Percentiles rank a stretch among this genome's conserved stretches.
Evolutionary conservation across 768 basidiomycete species (phyloP).

Genomic region (Boletus tylopilopsis): DNA sequence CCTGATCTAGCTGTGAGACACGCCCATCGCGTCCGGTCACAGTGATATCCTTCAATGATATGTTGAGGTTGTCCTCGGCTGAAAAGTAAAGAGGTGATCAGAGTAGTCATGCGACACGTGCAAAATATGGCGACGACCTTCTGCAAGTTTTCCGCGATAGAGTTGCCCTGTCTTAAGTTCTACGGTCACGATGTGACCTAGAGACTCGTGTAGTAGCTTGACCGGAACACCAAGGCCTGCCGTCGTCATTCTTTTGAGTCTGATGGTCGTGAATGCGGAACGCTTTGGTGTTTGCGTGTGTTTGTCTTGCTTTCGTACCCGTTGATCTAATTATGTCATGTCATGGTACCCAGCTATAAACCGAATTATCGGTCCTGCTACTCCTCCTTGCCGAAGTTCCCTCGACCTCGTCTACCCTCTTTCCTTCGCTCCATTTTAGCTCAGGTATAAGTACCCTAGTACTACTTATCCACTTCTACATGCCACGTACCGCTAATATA

Average conservation of each 20-base stretch:
- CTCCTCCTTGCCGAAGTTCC: no score
- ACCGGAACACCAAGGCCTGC: slow-evolving; percentile 87
- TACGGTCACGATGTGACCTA: slow-evolving; percentile 96
- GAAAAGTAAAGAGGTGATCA: slow-evolving; percentile 20
- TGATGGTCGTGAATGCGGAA: no score
- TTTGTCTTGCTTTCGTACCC: slow-evolving; percentile 16
- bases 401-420: no score
- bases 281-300: slow-evolving; percentile 12
- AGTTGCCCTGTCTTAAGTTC: slow-evolving; percentile 97
- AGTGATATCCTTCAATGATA: slow-evolving; percentile 93
- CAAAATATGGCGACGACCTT: slow-evolving; percentile 55
- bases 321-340: no score
- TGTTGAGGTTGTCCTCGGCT: slow-evolving; percentile 99
- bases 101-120: slow-evolving; percentile 8
- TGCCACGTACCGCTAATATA: no score
- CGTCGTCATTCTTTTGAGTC: no score
- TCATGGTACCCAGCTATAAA: no score
- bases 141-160: slow-evolving; percentile 94
- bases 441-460: no score
- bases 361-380: background rate
- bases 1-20: slow-evolving; percentile 97
- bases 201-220: slow-evolving; percentile 92
- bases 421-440: no score
- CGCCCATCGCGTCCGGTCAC: slow-evolving; percentile 98
- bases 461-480: no score